Evolutionary conservation across 208 protist genomes (phyloP).

Genomic region (Trypanosoma congolense): DNA sequence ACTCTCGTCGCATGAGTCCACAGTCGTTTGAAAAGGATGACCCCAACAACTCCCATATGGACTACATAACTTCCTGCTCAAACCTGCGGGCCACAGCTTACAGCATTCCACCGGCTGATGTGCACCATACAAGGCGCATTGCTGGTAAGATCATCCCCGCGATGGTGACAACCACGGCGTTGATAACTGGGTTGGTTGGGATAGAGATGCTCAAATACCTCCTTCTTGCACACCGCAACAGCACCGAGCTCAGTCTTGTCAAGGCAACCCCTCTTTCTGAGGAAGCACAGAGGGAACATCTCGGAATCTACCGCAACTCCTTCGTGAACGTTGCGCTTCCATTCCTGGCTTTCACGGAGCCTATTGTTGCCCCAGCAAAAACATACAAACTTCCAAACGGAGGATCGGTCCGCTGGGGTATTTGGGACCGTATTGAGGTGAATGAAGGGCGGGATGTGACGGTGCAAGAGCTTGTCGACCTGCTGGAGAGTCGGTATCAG

Average conservation of each 20-base stretch:
- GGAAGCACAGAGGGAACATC: conserved; percentile 37
- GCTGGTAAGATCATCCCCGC: conserved; percentile 99
- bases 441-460: conserved; percentile 91
- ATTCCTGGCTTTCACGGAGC: conserved; percentile 95
- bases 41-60: conserved; percentile 89
- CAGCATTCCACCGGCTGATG: conserved; percentile 81
- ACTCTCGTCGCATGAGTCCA: conserved; percentile 40
- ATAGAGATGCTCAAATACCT: conserved; percentile 98
- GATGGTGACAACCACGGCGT: conserved; percentile 99
- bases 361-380: conserved; percentile 57
- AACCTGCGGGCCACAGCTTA: conserved; percentile 94
- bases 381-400: conserved; percentile 51
- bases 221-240: conserved; percentile 36
- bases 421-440: conserved; percentile 97
- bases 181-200: conserved; percentile 96
- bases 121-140: conserved; percentile 83
- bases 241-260: background rate
- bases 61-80: conserved; percentile 90
- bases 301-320: conserved; percentile 87
- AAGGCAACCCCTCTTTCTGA: conserved; percentile 20
- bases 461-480: conserved; percentile 87
- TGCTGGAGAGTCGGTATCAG: conserved; percentile 85
- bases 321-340: conserved; percentile 98
- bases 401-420: conserved; percentile 71
- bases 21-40: conserved; percentile 95